Base-by-base conservation (phyloP, 2,329 filamentous ascomycete genomes). In the Talaromyces marneffei region DNA sequence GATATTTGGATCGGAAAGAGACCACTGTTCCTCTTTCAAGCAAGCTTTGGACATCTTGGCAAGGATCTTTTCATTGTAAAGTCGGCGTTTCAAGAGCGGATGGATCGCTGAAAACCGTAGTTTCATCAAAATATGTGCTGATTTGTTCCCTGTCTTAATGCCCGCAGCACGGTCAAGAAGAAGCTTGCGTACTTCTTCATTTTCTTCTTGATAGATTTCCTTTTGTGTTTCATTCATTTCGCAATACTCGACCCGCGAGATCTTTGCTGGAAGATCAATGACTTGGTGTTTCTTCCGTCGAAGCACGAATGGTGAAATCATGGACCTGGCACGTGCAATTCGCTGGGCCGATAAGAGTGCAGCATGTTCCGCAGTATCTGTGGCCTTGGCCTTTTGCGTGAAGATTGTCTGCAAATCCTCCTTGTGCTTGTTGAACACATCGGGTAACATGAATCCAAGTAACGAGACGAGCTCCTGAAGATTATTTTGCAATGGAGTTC, bases 401-500 rank as follows among this genome's bases (percentile, higher is more conserved):
- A 99, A 99, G 53, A 97, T 89, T 57, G 87, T 88, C 61, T 88
- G 82, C n/a, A 99, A 82, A 63, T 92, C 86, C 8, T 94, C 87
- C 68, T 89, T 86, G 65, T 88, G 86, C 37, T 87, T 84, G 9
- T 84, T 80, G 73, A 99, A 99, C 37, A 97, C 83, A 7, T 84
- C 78, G 0, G 94, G 94, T 74, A 97, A 88, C 69, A 99, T 92
- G 71, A 99, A 97, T n/a, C 88, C 91, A 12, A 99, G 83, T 14
- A 99, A 84, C 2, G 92, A 90, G 42, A 92, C 88, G 69, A 99
- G 85, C 76, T 99, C 94, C 71, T 93, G 88, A 20, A 99, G 80
- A 72, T 97, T 97, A 77, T 99, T 99, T 69, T 99, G 94, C 12
- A 99, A 83, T 0, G 94, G 94, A 0, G 94, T 99, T 44, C 94